These are phyloP conservation scores for Athelia sp. DNA, from an alignment of 1,284 basidiomycete genomes.

Conservation along the genomic window DNA sequence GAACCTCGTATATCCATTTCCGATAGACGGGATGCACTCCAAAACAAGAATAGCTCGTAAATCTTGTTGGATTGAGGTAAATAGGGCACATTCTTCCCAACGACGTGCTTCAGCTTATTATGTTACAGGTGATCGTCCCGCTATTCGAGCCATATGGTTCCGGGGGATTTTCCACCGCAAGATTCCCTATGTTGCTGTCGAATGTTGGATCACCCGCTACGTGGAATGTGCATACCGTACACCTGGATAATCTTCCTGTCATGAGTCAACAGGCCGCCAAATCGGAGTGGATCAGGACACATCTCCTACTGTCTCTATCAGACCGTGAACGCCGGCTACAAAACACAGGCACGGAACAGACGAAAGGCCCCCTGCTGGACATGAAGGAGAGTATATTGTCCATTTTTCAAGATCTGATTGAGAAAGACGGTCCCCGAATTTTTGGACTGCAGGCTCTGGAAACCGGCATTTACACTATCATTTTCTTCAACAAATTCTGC, in stretches of 20 bases:
- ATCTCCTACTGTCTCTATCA: constrained; percentile 23
- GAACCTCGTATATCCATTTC: constrained; percentile 25
- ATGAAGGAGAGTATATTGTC: constrained; percentile 22
- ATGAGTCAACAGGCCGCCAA: constrained; percentile 10
- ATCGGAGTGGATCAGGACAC: constrained; percentile 19
- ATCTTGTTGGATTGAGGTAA: constrained; percentile 49
- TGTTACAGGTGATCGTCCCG: too few species aligned
- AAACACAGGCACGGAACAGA: neutral
- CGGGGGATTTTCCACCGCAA: too few species aligned
- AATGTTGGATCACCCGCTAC: neutral
- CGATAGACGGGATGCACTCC: constrained; percentile 25
- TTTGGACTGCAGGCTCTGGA: constrained; percentile 12
- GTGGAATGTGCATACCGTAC: constrained; percentile 21
- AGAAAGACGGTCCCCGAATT: too few species aligned
- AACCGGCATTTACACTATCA: constrained; percentile 17
- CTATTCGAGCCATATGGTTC: too few species aligned
- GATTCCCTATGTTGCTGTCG: neutral
- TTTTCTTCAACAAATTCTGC: constrained; percentile 21
- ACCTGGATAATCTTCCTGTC: constrained; percentile 15
- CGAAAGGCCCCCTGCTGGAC: constrained; percentile 17
- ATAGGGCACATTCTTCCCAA: constrained; percentile 1
- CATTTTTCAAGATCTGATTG: constrained; percentile 15
- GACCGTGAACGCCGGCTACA: constrained; percentile 19
- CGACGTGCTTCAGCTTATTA: too few species aligned
- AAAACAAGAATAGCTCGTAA: constrained; percentile 44